Evolutionary conservation across 257 asterid species (phyloP), one percentile per base, ranked within the genome.

Genomic region (Solanum bukasovii): DNA sequence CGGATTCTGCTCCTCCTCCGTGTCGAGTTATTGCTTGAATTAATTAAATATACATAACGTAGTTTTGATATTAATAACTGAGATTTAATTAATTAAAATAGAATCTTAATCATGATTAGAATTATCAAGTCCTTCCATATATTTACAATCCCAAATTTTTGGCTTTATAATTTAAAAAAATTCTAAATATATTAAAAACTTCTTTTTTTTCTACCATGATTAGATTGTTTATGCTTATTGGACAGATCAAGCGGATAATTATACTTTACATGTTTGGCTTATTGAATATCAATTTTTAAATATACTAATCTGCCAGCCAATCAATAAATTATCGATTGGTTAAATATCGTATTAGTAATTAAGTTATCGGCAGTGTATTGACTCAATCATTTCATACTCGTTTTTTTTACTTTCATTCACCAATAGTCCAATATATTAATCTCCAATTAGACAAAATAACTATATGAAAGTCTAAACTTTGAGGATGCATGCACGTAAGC

Each of bases 181-280:
- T 1, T 18, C n/a, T 18, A 56, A 56, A 56, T 56, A 20, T 7
- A 56, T 56, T 56, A 56, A 56, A 20, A 56, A 56, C n/a, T 18
- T 52, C 20, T 46, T 46, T 46, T 46, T 44, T 46, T 13, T 40
- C 56, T 46, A 46, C 56, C 59, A 49, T 49, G 59, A 49, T 49
- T 49, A 49, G 59, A 49, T 49, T 1, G 59, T 49, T 13, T 49
- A 49, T 49, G 59, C 0, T 14, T 49, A 49, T 49, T 46, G 56
- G 18, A 13, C 56, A 46, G 9, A 16, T 52, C 61, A 16, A 52
- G 9, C 3, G 9, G 0, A 52, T 52, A 52, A 16, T 52, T 52
- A 16, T 52, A 52, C 18, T 52, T 16, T 16, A 49, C 7, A 0
- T 0, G 61, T 16, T 6, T 52, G n/a, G 10, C 20, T 5, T 46